phyloP scores from a whole-genome alignment of 2,329 filamentous ascomycete genomes.

The Ophiocordyceps camponoti-floridani region DNA sequence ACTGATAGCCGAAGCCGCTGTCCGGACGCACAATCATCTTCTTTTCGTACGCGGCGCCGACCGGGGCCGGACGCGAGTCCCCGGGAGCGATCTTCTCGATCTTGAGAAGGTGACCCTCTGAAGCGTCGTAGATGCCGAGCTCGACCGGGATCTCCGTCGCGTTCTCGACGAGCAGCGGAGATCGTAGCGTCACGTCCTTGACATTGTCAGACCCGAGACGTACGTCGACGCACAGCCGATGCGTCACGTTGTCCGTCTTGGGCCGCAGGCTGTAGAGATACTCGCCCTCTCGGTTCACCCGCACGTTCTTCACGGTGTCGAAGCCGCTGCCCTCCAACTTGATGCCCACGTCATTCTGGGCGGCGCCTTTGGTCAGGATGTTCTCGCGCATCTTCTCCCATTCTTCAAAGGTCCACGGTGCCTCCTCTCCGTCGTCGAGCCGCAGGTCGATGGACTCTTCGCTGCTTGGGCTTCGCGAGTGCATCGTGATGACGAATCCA shows the following conservation, averaged over 20 bases:
- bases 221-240: conserved; percentile 83
- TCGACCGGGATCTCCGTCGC: conserved; percentile 93
- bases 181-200: conserved; percentile 92
- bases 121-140: conserved; percentile 72
- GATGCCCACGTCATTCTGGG: conserved; percentile 61
- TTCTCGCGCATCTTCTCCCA: conserved; percentile 94
- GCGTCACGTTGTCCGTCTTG: conserved; percentile 66
- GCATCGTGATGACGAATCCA: conserved; percentile 74
- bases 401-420: conserved; percentile 91
- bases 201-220: conserved; percentile 86
- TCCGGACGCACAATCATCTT: conserved; percentile 77
- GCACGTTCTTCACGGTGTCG: conserved; percentile 72
- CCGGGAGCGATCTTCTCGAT: conserved; percentile 96
- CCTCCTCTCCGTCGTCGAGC: conserved; percentile 75
- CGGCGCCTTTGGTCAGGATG: conserved; percentile 65
- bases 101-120: conserved; percentile 80
- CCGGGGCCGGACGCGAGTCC: conserved; percentile 73
- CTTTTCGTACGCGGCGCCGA: conserved; percentile 83
- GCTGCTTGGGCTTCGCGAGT: conserved; percentile 51
- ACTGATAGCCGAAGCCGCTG: conserved; percentile 89
- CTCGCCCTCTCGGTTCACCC: conserved; percentile 88
- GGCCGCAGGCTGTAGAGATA: conserved; percentile 77
- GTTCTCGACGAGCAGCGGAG: conserved; percentile 83
- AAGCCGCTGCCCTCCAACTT: conserved; percentile 88
- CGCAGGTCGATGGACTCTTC: conserved; percentile 56